Conservation (phyloP, 768 basidiomycete species). For the Mrakia frigida region DNA sequence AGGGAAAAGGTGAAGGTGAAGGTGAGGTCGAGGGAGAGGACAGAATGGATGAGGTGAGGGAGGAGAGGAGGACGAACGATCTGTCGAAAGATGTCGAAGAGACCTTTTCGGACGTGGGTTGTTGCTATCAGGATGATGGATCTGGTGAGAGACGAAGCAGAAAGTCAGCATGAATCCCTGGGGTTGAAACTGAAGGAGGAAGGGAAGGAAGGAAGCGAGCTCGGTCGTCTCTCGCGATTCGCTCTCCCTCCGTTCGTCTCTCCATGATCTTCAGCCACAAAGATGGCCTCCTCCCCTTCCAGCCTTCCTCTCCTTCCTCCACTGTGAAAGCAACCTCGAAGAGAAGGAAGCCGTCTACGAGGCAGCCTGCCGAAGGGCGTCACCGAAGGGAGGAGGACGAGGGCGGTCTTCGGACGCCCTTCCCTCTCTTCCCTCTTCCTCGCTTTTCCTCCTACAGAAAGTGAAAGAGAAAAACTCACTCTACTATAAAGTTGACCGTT, state of each 20-base stretch:
- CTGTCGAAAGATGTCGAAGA: neutral
- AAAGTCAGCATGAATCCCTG: neutral
- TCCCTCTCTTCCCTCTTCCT: neutral
- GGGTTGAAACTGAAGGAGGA: neutral
- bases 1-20: neutral
- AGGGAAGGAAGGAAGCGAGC: neutral
- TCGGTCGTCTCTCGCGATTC: neutral
- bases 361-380: neutral
- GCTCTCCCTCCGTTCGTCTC: neutral
- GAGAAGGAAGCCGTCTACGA: neutral
- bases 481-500: slow-evolving; percentile 16
- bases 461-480: neutral
- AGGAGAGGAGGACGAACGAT: slow-evolving; percentile 7
- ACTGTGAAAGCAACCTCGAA: neutral
- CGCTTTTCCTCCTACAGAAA: neutral
- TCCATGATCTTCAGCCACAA: neutral
- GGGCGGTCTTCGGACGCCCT: neutral
- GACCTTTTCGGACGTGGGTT: neutral
- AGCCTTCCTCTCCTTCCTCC: neutral
- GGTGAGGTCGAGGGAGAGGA: neutral
- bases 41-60: neutral
- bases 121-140: slow-evolving; percentile 15
- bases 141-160: neutral
- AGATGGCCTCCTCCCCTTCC: neutral
- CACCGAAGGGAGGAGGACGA: neutral